Evolutionary conservation across 148 eudicot genomes (phyloP).

Genomic region (Rhododendron williamsianum): DNA sequence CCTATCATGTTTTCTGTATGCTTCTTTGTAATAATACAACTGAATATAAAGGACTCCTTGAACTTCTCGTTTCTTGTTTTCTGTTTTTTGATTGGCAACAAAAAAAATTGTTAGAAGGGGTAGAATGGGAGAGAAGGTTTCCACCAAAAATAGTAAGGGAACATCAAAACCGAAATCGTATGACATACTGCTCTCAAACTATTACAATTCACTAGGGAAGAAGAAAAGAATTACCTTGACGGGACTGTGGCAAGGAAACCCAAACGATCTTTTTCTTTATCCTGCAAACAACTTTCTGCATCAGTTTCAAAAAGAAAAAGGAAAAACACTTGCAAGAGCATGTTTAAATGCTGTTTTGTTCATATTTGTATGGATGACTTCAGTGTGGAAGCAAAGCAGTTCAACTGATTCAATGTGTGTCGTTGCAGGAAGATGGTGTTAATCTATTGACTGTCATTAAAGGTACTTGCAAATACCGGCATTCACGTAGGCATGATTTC

Average conservation of each 20-base stretch:
- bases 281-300: neutral
- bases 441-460: conserved; percentile 70
- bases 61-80: neutral
- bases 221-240: neutral
- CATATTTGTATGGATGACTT: neutral
- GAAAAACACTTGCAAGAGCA: neutral
- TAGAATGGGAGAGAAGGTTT: neutral
- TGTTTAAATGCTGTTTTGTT: neutral
- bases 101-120: neutral
- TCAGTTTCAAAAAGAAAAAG: neutral
- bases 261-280: neutral
- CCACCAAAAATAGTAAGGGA: neutral
- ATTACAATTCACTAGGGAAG: neutral
- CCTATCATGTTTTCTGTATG: neutral
- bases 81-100: neutral
- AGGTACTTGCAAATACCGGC: conserved; percentile 67
- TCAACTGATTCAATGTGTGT: neutral
- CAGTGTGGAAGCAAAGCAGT: neutral
- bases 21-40: neutral
- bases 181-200: neutral
- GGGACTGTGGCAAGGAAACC: neutral
- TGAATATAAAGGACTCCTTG: neutral
- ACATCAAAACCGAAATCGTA: neutral
- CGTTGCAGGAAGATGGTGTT: conserved; percentile 87
- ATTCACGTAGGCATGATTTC: conserved; percentile 51